Evolutionary conservation across 495 filamentous ascomycete genomes (phyloP).

Genomic region (Aspergillus saccharolyticus): DNA sequence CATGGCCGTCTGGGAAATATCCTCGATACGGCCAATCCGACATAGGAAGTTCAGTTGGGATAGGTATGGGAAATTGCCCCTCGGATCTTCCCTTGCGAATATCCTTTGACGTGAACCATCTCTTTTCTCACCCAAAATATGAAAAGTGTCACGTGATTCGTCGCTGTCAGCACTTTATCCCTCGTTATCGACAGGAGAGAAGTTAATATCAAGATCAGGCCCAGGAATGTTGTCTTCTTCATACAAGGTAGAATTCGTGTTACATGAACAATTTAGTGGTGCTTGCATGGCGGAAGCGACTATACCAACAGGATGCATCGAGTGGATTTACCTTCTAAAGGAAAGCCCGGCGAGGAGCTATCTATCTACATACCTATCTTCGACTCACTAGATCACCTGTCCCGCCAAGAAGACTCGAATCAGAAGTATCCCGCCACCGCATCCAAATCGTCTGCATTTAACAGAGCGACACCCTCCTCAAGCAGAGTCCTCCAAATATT

Average conservation of each 20-base stretch:
- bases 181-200: background rate
- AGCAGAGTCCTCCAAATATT: constrained; percentile 64
- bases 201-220: background rate
- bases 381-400: too few species aligned
- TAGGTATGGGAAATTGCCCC: background rate
- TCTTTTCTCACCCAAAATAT: too few species aligned
- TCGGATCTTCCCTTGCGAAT: background rate
- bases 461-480: constrained; percentile 60
- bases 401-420: background rate
- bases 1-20: constrained; percentile 17
- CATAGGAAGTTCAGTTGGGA: constrained; percentile 3
- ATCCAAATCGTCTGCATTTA: constrained; percentile 76
- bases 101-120: constrained; percentile 10
- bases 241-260: background rate
- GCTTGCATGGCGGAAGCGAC: background rate
- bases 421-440: constrained; percentile 43
- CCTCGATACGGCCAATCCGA: background rate
- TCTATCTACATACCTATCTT: background rate
- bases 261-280: background rate
- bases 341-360: background rate
- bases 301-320: background rate
- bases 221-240: background rate
- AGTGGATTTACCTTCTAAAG: background rate
- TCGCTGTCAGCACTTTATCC: background rate
- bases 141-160: constrained; percentile 19